A percentile compares a stretch with the other conserved stretches of the same genome.
These are phyloP conservation scores for Thelephora terrestris DNA, from an alignment of 1,284 basidiomycete genomes.

Conservation along the genomic window DNA sequence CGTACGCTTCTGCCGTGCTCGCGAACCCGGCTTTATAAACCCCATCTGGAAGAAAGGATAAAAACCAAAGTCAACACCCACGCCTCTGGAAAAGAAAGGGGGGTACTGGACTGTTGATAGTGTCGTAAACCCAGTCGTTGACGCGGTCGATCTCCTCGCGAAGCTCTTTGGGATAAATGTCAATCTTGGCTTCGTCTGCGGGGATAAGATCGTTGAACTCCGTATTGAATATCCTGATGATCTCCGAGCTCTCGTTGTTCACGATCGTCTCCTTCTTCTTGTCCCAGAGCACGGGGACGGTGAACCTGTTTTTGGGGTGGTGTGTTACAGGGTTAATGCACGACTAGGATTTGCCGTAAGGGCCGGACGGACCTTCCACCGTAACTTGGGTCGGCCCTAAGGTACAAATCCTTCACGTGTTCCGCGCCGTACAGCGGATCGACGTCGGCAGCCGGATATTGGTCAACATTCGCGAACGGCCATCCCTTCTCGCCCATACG, in stretches of 20 bases:
- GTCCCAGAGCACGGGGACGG: slow-evolving; percentile 94
- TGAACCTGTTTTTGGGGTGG: no score
- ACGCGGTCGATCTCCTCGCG: slow-evolving; percentile 76
- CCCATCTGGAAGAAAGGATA: slow-evolving; percentile 39
- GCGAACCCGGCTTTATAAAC: slow-evolving; percentile 93
- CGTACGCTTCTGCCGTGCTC: slow-evolving; percentile 73
- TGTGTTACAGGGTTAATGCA: no score
- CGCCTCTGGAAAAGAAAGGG: neutral
- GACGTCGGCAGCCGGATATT: slow-evolving; percentile 59
- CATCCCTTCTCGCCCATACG: slow-evolving; percentile 78
- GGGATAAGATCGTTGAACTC: slow-evolving; percentile 71
- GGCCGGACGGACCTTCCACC: slow-evolving; percentile 38
- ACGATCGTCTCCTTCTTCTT: slow-evolving; percentile 85
- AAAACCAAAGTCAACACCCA: neutral
- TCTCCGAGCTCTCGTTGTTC: slow-evolving; percentile 91
- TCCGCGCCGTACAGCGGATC: slow-evolving; percentile 64
- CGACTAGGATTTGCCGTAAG: slow-evolving; percentile 60
- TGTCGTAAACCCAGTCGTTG: slow-evolving; percentile 82
- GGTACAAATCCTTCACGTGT: slow-evolving; percentile 83
- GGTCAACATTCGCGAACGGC: slow-evolving; percentile 71
- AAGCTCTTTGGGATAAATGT: slow-evolving; percentile 71
- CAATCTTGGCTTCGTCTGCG: slow-evolving; percentile 63
- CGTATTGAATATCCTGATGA: slow-evolving; percentile 86
- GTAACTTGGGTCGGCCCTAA: slow-evolving; percentile 66
- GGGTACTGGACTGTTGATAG: slow-evolving; percentile 56